Evolutionary conservation across 805 yeast species (phyloP).

Genomic region (Ogataea allantospora): DNA sequence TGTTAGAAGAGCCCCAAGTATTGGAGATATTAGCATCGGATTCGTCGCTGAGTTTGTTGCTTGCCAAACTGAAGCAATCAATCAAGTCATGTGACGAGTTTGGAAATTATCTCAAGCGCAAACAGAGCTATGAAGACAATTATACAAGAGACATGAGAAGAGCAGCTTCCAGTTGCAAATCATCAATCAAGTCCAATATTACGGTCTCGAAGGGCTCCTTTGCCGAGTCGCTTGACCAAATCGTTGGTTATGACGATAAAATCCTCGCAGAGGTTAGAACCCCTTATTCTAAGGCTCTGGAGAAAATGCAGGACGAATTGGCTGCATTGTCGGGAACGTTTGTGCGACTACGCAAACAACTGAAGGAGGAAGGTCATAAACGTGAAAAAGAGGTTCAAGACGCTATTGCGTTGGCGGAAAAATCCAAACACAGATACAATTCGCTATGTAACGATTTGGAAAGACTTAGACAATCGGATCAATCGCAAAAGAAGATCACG

Average conservation of each 20-base stretch:
- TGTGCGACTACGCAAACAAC: conserved; percentile 65
- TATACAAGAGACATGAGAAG: conserved; percentile 73
- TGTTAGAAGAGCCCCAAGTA: conserved; percentile 53
- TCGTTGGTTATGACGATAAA: conserved; percentile 77
- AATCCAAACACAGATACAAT: conserved; percentile 77
- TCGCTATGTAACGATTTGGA: conserved; percentile 86
- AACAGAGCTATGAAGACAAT: conserved; percentile 75
- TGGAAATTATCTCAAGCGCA: conserved; percentile 71
- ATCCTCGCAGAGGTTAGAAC: conserved; percentile 62
- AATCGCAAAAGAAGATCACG: conserved; percentile 77
- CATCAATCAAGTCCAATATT: conserved; percentile 41
- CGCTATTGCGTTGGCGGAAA: conserved; percentile 79
- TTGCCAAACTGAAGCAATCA: conserved; percentile 74
- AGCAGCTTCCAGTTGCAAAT: conserved; percentile 49
- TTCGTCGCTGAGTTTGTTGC: conserved; percentile 69
- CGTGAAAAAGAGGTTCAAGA: conserved; percentile 84
- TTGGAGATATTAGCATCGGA: conserved; percentile 60
- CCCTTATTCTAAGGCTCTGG: conserved; percentile 75
- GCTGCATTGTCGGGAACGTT: conserved; percentile 67
- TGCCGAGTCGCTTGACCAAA: conserved; percentile 59
- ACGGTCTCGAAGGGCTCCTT: conserved; percentile 45
- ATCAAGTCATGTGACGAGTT: conserved; percentile 83
- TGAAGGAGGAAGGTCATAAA: conserved; percentile 79
- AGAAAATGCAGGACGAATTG: conserved; percentile 83
- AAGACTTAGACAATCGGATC: conserved; percentile 71